Percentiles rank a stretch among this genome's conserved stretches.
phyloP scores from a whole-genome alignment of 352 stramenopile genomes.

The Globisporangium heterothallicum region DNA sequence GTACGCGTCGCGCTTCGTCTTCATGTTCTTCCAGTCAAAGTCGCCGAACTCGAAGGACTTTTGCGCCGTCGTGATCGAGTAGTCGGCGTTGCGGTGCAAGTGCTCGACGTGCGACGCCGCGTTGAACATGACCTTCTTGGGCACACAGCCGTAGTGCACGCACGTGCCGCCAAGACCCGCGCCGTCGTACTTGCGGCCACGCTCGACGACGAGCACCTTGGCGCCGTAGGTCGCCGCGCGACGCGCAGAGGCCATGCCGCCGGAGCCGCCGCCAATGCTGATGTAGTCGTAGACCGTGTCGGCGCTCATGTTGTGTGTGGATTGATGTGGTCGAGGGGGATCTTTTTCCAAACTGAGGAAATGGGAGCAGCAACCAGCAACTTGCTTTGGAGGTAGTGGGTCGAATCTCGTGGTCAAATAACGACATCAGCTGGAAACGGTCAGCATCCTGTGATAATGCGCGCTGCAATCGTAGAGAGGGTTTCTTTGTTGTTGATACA shows the following conservation, averaged over 20 bases:
- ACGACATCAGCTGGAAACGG: too few species aligned
- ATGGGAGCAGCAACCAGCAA: too few species aligned
- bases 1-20: slow-evolving; percentile 92
- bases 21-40: slow-evolving; percentile 92
- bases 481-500: too few species aligned
- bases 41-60: slow-evolving; percentile 48
- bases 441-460: too few species aligned
- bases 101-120: slow-evolving; percentile 79
- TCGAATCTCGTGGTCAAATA: too few species aligned
- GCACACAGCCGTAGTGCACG: slow-evolving; percentile 98
- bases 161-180: slow-evolving; percentile 92
- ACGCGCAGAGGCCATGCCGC: slow-evolving; percentile 90
- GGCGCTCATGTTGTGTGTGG: slow-evolving; percentile 28
- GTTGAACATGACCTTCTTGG: slow-evolving; percentile 99
- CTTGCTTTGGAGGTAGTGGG: too few species aligned
- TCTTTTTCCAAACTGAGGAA: slow-evolving; percentile 1
- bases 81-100: slow-evolving; percentile 54
- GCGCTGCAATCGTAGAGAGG: too few species aligned
- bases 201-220: slow-evolving; percentile 95
- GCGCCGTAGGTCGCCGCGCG: slow-evolving; percentile 91
- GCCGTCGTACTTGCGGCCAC: slow-evolving; percentile 42
- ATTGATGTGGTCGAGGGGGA: neutral
- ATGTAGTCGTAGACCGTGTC: slow-evolving; percentile 84
- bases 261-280: slow-evolving; percentile 88
- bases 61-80: slow-evolving; percentile 34